These are phyloP conservation scores for Pseudocercospora pini-densiflorae DNA, from an alignment of 2,329 filamentous ascomycete species.

Conservation along the genomic window DNA sequence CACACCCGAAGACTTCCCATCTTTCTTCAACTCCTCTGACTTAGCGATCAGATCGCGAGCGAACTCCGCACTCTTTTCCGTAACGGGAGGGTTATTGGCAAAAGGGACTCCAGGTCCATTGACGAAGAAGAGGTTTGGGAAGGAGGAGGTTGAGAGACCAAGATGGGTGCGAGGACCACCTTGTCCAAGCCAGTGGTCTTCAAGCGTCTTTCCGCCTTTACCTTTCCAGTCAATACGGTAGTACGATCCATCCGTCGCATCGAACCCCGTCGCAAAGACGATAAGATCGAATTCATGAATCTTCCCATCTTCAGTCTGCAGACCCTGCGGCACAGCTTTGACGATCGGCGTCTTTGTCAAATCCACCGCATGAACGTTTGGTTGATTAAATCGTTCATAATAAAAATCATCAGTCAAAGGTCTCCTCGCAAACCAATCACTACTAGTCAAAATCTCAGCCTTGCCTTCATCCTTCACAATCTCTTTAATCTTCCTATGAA, in stretches of 20 bases:
- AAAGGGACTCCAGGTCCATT: slow-evolving; percentile 48
- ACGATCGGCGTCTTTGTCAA: slow-evolving; percentile 44
- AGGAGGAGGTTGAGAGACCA: slow-evolving; percentile 43
- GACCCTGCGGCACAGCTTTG: slow-evolving; percentile 47
- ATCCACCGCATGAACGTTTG: slow-evolving; percentile 48
- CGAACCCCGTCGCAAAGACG: slow-evolving; percentile 52
- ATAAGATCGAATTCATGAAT: slow-evolving; percentile 50
- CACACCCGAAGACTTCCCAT: slow-evolving; percentile 1
- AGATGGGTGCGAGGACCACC: slow-evolving; percentile 42
- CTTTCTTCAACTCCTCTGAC: slow-evolving; percentile 2
- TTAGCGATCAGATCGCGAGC: background rate
- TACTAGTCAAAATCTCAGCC: slow-evolving; percentile 48
- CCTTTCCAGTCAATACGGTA: slow-evolving; percentile 10
- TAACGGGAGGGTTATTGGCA: slow-evolving; percentile 10
- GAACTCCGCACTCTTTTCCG: background rate
- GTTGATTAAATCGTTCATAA: slow-evolving; percentile 49
- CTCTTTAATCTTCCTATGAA: slow-evolving; percentile 48
- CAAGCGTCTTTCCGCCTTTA: slow-evolving; percentile 11
- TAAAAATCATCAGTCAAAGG: slow-evolving; percentile 50
- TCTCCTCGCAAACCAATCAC: slow-evolving; percentile 50
- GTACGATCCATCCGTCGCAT: slow-evolving; percentile 38
- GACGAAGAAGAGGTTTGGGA: slow-evolving; percentile 35
- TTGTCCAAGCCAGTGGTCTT: slow-evolving; percentile 44
- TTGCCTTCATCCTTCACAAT: slow-evolving; percentile 49
- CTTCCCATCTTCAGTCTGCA: slow-evolving; percentile 45